A percentile compares a stretch with the other conserved stretches of the same genome.
These are phyloP conservation scores for Scutellaria barbata DNA, from an alignment of 257 asterid genomes.

Conservation along the genomic window DNA sequence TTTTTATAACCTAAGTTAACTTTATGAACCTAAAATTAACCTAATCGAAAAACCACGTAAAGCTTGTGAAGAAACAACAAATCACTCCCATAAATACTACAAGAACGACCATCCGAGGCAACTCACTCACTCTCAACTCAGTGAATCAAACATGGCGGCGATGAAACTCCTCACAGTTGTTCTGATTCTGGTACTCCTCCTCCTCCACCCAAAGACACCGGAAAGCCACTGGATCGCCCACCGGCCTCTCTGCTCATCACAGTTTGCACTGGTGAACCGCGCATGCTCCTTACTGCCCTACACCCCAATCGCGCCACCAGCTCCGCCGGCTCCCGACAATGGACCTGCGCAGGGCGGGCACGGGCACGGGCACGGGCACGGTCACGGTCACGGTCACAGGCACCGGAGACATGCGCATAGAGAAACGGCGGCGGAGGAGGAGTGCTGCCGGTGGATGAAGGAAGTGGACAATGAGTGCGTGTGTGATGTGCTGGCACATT, in stretches of 20 bases:
- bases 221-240: slow-evolving; percentile 47
- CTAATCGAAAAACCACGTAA: slow-evolving; percentile 46
- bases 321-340: slow-evolving; percentile 30
- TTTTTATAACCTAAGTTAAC: slow-evolving; percentile 26
- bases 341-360: not conserved
- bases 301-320: slow-evolving; percentile 50
- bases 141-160: slow-evolving; percentile 57
- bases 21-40: slow-evolving; percentile 31
- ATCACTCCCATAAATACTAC: slow-evolving; percentile 42
- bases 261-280: slow-evolving; percentile 61
- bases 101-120: not conserved
- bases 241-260: slow-evolving; percentile 53
- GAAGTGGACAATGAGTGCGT: slow-evolving; percentile 61
- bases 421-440: slow-evolving; percentile 46
- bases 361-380: not conserved
- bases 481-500: slow-evolving; percentile 57
- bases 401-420: not conserved
- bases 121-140: not conserved
- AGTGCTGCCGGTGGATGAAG: slow-evolving; percentile 80
- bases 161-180: slow-evolving; percentile 40
- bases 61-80: slow-evolving; percentile 43
- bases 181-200: slow-evolving; percentile 34
- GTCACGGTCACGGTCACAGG: slow-evolving; percentile 29
- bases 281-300: slow-evolving; percentile 63
- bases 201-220: slow-evolving; percentile 38